These are phyloP conservation scores for Aaosphaeria arxii DNA, from an alignment of 2,329 filamentous ascomycete genomes.

Conservation along the genomic window DNA sequence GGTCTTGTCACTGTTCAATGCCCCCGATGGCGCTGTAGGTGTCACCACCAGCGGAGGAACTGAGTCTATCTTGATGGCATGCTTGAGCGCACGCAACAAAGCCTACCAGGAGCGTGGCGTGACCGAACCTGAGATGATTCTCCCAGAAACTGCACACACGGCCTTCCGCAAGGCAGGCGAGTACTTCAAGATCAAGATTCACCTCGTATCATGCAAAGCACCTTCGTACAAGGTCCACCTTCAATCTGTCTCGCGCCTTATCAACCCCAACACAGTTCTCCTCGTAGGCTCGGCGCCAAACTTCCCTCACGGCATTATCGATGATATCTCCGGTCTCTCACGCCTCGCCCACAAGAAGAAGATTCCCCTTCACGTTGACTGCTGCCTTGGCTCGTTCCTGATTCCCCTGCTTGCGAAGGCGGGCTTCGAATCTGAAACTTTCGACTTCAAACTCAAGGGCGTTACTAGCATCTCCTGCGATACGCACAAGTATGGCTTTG, in stretches of 20 bases:
- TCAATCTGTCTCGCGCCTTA: slow-evolving; percentile 71
- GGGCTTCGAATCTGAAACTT: slow-evolving; percentile 84
- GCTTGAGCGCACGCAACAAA: slow-evolving; percentile 84
- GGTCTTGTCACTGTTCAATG: slow-evolving; percentile 80
- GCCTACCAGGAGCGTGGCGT: slow-evolving; percentile 81
- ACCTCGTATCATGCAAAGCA: slow-evolving; percentile 82
- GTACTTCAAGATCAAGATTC: slow-evolving; percentile 96
- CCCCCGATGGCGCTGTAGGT: slow-evolving; percentile 78
- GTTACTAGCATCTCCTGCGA: slow-evolving; percentile 96
- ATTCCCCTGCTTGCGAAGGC: slow-evolving; percentile 88
- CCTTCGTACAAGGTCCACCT: slow-evolving; percentile 83
- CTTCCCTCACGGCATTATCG: slow-evolving; percentile 97
- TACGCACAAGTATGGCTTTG: slow-evolving; percentile 98
- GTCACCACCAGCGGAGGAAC: slow-evolving; percentile 91
- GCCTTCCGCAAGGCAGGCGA: slow-evolving; percentile 93
- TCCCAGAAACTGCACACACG: slow-evolving; percentile 91
- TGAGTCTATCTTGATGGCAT: slow-evolving; percentile 96
- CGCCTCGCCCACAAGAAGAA: slow-evolving; percentile 75
- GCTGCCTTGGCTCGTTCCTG: slow-evolving; percentile 93
- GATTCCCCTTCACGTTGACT: slow-evolving; percentile 92
- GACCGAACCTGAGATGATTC: slow-evolving; percentile 94
- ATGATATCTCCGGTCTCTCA: slow-evolving; percentile 85
- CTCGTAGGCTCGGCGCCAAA: slow-evolving; percentile 95
- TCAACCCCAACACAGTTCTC: slow-evolving; percentile 91
- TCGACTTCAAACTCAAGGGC: slow-evolving; percentile 91